Evolutionary conservation across 2,329 filamentous ascomycete species (phyloP).

Genomic region (Pleochaeta shiraiana): DNA sequence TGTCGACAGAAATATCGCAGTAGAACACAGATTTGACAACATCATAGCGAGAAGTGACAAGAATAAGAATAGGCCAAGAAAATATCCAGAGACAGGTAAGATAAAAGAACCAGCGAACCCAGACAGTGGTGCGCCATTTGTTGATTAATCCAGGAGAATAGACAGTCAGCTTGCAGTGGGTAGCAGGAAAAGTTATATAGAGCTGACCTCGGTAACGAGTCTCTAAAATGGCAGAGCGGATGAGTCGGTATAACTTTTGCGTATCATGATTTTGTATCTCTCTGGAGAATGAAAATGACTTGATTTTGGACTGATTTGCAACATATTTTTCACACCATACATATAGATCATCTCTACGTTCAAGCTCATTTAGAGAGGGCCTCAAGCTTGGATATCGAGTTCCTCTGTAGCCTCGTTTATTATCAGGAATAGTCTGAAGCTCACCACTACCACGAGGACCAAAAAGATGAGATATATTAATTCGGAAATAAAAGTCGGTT

Average conservation of each 20-base stretch:
- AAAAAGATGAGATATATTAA: conserved; percentile 37
- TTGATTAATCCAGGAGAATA: conserved; percentile 42
- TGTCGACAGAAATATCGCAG: conserved; percentile 11
- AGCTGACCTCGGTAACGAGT: conserved; percentile 47
- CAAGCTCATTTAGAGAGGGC: conserved; percentile 20
- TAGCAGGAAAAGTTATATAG: conserved; percentile 34
- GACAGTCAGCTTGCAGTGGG: conserved; percentile 33
- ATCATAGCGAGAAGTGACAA: conserved; percentile 44
- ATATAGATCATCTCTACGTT: conserved; percentile 9
- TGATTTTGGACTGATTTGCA: conserved; percentile 32
- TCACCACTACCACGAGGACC: conserved; percentile 24
- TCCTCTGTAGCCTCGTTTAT: conserved; percentile 41
- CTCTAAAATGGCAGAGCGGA: conserved; percentile 34
- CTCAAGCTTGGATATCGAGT: conserved; percentile 32
- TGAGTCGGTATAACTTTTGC: conserved; percentile 25
- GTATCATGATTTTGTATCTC: conserved; percentile 38
- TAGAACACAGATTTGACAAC: conserved; percentile 34
- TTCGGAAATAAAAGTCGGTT: conserved; percentile 35
- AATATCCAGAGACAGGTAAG: conserved; percentile 46
- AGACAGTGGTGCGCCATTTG: conserved; percentile 38
- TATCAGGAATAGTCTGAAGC: conserved; percentile 31
- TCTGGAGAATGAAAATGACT: conserved; percentile 30
- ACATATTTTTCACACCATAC: conserved; percentile 48
- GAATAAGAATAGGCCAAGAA: conserved; percentile 46
- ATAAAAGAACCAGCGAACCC: conserved; percentile 42